A percentile compares a stretch with the other conserved stretches of the same genome.
Conservation (phyloP, 441 rosid species). For the Eutrema salsugineum region DNA sequence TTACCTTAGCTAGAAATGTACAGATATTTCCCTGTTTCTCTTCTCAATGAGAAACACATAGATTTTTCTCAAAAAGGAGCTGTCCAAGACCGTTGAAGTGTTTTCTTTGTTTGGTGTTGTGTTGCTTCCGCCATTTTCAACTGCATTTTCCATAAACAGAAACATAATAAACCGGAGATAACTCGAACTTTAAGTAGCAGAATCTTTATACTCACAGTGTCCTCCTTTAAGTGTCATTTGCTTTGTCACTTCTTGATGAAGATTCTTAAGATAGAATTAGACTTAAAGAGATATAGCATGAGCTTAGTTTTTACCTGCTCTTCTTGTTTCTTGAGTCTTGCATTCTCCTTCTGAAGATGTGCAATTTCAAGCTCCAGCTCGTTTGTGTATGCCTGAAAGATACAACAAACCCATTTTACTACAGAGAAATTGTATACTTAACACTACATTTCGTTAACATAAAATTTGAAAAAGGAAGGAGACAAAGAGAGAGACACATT, state of each 20-base stretch:
- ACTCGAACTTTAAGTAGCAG: not conserved
- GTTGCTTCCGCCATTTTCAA: conserved; percentile 38
- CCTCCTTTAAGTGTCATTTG: too few relatives aligned
- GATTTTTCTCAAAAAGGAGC: conserved; percentile 57
- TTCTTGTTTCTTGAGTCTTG: conserved; percentile 49
- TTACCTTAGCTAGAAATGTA: conserved; percentile 21
- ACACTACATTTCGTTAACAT: not conserved
- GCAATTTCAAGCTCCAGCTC: conserved; percentile 55
- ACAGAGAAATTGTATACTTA: not conserved
- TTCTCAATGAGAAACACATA: not conserved
- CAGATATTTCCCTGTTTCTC: conserved; percentile 1
- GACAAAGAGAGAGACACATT: conserved; percentile 23
- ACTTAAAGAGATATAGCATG: not conserved
- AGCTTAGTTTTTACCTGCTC: conserved; percentile 36
- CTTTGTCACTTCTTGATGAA: too few relatives aligned
- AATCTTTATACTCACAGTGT: not conserved
- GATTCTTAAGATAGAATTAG: not conserved
- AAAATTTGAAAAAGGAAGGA: not conserved
- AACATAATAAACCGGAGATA: not conserved
- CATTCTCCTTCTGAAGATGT: conserved; percentile 51
- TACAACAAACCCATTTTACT: not conserved
- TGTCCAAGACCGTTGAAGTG: conserved; percentile 58
- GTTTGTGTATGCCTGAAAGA: conserved; percentile 61
- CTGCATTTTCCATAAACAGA: conserved; percentile 37
- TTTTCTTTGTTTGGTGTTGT: conserved; percentile 42